phyloP scores from a whole-genome alignment of 148 eudicot genomes.

The Chenopodium suecicum region DNA sequence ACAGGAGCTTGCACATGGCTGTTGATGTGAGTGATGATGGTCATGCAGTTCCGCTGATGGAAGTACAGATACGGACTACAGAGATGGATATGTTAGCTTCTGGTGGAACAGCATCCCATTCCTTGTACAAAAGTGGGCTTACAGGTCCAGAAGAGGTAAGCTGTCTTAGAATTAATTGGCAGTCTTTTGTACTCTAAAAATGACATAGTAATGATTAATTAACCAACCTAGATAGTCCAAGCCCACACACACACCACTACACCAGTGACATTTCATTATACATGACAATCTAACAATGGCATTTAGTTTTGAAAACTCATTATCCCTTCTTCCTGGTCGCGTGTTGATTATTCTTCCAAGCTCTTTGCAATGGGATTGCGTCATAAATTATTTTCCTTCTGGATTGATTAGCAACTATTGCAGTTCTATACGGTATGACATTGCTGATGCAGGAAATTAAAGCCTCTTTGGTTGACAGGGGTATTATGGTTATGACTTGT shows the following conservation, averaged over 20 bases:
- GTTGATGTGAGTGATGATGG: conserved; percentile 77
- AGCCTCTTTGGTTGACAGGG: neutral
- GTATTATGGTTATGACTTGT: neutral
- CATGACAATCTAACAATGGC: neutral
- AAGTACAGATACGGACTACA: conserved; percentile 81
- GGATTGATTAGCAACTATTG: neutral
- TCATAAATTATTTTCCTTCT: neutral
- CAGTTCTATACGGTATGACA: neutral
- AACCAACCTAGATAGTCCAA: neutral
- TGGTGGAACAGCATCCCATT: conserved; percentile 88
- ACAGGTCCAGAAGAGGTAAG: conserved; percentile 92
- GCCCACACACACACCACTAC: neutral
- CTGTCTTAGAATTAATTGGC: neutral
- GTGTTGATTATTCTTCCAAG: neutral
- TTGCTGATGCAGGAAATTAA: neutral
- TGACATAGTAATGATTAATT: neutral
- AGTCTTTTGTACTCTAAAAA: neutral
- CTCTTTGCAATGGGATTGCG: neutral
- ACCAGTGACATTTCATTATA: neutral
- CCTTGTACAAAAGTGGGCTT: conserved; percentile 93
- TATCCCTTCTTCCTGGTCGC: neutral
- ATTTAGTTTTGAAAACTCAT: neutral
- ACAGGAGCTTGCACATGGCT: conserved; percentile 90
- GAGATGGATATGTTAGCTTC: conserved; percentile 82
- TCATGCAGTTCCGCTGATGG: conserved; percentile 70